phyloP scores from a whole-genome alignment of 768 basidiomycete genomes.

The Nevesoporus exiguus region DNA sequence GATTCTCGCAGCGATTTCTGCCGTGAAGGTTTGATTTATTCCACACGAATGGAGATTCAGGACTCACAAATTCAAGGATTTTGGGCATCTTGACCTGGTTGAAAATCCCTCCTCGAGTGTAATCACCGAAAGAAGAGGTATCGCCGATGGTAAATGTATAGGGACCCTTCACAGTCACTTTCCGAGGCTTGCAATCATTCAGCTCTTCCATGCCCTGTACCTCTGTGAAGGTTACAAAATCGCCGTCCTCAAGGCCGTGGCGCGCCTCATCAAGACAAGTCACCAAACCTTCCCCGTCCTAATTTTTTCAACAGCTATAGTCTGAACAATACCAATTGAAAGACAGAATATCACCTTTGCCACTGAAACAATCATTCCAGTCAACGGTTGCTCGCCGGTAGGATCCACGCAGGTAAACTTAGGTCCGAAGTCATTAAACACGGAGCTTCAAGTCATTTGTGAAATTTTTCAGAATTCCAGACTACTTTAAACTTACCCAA shows the following conservation, averaged over 20 bases:
- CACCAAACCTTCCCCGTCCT: conserved; percentile 89
- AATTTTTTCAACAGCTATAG: neutral
- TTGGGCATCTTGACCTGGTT: conserved; percentile 99
- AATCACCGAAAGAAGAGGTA: conserved; percentile 71
- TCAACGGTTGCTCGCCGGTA: conserved; percentile 93
- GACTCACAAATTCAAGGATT: conserved; percentile 84
- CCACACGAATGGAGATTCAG: neutral
- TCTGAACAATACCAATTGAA: neutral
- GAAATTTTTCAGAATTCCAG: neutral
- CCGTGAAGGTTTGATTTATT: conserved; percentile 1
- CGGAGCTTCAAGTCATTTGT: conserved; percentile 51
- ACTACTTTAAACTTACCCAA: conserved; percentile 59
- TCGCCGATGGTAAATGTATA: conserved; percentile 98
- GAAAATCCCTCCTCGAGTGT: conserved; percentile 89
- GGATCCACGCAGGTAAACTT: conserved; percentile 96
- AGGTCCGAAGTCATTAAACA: conserved; percentile 95
- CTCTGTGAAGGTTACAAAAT: conserved; percentile 95
- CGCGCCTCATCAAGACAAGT: conserved; percentile 96
- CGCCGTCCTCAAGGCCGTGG: conserved; percentile 98
- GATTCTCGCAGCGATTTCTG: conserved; percentile 95
- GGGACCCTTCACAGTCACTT: conserved; percentile 91
- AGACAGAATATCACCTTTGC: conserved; percentile 54
- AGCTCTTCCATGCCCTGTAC: conserved; percentile 92
- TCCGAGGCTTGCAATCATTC: conserved; percentile 88
- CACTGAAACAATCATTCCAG: conserved; percentile 96